Evolutionary conservation across 306 rosid species (phyloP).

Genomic region (Vigna hirtella): DNA sequence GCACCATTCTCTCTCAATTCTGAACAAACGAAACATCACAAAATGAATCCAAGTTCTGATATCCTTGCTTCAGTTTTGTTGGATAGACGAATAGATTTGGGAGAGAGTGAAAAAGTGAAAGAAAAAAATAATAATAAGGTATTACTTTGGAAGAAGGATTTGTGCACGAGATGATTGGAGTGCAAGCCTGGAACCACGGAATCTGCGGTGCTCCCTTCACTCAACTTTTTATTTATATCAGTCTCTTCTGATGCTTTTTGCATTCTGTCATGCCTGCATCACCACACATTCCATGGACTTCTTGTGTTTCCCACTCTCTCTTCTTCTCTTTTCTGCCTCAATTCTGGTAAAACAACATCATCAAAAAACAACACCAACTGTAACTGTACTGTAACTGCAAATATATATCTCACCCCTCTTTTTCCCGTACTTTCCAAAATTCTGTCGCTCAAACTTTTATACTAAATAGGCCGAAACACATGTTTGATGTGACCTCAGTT

Average conservation of each 20-base stretch:
- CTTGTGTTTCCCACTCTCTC: slow-evolving; percentile 47
- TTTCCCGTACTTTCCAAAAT: no score
- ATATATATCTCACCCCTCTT: no score
- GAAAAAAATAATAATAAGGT: slow-evolving; percentile 49
- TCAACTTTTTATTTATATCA: neutral
- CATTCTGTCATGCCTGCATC: slow-evolving; percentile 53
- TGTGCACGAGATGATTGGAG: slow-evolving; percentile 78
- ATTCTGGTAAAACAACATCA: slow-evolving; percentile 1
- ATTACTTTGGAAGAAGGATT: slow-evolving; percentile 77
- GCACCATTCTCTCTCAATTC: slow-evolving; percentile 20
- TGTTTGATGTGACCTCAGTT: no score
- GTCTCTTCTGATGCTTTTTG: slow-evolving; percentile 15
- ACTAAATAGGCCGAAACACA: no score
- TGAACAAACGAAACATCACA: neutral
- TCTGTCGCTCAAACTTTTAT: no score
- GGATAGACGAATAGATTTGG: neutral
- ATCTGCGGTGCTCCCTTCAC: slow-evolving; percentile 72
- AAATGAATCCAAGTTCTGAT: neutral
- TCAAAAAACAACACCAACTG: neutral
- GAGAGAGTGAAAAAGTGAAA: neutral
- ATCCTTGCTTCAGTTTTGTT: slow-evolving; percentile 12
- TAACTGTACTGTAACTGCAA: neutral
- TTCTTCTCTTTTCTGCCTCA: slow-evolving; percentile 12
- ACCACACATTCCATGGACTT: slow-evolving; percentile 59
- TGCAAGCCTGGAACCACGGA: slow-evolving; percentile 95